Conservation (phyloP, 805 yeast species). For the Saccharomycodes ludwigii region DNA sequence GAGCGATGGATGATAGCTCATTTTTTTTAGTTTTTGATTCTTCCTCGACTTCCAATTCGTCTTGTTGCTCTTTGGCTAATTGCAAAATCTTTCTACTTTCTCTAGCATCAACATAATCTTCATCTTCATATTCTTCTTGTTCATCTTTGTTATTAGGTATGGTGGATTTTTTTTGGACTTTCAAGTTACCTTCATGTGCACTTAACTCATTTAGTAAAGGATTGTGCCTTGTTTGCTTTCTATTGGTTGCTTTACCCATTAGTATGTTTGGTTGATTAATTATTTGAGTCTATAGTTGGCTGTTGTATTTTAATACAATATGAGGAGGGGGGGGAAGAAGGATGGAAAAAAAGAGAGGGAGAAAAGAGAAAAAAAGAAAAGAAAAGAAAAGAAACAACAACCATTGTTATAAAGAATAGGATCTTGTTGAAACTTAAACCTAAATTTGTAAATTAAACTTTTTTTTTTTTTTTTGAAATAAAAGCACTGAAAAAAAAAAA, state of each 20-base stretch:
- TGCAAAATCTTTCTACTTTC: constrained; percentile 77
- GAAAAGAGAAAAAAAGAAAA: not conserved
- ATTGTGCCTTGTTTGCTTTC: constrained; percentile 56
- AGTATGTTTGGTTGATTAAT: constrained; percentile 3
- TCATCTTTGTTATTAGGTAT: constrained; percentile 26
- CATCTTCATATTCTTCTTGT: constrained; percentile 37
- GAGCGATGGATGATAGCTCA: constrained; percentile 17
- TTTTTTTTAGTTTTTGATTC: constrained; percentile 19
- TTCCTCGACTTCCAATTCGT: constrained; percentile 70
- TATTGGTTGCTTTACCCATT: constrained; percentile 58
- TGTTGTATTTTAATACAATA: too few relatives aligned
- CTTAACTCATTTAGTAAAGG: constrained; percentile 72
- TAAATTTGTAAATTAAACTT: too few relatives aligned
- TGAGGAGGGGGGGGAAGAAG: not conserved
- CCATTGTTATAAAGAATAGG: too few relatives aligned
- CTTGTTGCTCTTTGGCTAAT: constrained; percentile 87
- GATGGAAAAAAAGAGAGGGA: not conserved
- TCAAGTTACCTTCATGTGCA: constrained; percentile 61
- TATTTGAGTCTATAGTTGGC: too few relatives aligned
- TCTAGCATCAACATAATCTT: constrained; percentile 64
- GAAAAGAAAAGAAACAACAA: not conserved
- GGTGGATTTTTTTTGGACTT: constrained; percentile 26
- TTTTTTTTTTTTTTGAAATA: too few relatives aligned
- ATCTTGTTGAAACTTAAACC: too few relatives aligned
- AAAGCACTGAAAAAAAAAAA: too few relatives aligned